Conservation (phyloP, 2,329 filamentous ascomycete genomes). For the Orbilia blumenaviensis region DNA sequence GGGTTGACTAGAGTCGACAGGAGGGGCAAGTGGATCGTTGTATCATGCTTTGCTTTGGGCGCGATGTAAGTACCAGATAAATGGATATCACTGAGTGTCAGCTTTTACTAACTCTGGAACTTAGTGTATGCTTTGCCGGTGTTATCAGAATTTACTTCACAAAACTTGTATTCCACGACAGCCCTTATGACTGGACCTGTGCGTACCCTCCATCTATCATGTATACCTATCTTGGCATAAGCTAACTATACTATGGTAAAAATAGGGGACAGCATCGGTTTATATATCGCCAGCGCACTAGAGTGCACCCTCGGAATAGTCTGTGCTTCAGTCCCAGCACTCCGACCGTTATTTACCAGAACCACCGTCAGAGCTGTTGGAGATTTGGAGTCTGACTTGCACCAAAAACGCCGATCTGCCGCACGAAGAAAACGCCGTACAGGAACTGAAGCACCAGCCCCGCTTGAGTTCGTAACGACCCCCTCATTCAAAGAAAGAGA, state of each 20-base stretch:
- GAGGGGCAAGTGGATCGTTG: conserved; percentile 33
- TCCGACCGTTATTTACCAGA: conserved; percentile 37
- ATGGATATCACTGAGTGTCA: background rate
- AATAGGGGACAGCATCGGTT: conserved; percentile 33
- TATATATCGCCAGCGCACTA: conserved; percentile 34
- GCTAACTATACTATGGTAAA: background rate
- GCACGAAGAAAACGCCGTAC: conserved; percentile 37
- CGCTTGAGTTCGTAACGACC: conserved; percentile 41
- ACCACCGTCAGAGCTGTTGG: conserved; percentile 15
- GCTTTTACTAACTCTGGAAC: background rate
- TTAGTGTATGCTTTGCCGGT: conserved; percentile 45
- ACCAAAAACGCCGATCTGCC: conserved; percentile 35
- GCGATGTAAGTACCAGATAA: conserved; percentile 26
- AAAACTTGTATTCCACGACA: conserved; percentile 42
- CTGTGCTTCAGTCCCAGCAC: conserved; percentile 36
- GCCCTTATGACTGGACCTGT: conserved; percentile 45
- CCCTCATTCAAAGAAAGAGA: conserved; percentile 30
- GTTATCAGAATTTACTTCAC: conserved; percentile 43
- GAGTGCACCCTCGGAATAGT: conserved; percentile 42
- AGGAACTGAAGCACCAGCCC: conserved; percentile 11
- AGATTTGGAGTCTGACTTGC: conserved; percentile 28
- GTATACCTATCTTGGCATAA: background rate
- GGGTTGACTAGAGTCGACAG: conserved; percentile 34
- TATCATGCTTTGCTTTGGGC: conserved; percentile 35
- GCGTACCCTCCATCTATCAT: background rate